These are phyloP conservation scores for Bidens hawaiensis DNA, from an alignment of 140 eudicot species.

Conservation along the genomic window DNA sequence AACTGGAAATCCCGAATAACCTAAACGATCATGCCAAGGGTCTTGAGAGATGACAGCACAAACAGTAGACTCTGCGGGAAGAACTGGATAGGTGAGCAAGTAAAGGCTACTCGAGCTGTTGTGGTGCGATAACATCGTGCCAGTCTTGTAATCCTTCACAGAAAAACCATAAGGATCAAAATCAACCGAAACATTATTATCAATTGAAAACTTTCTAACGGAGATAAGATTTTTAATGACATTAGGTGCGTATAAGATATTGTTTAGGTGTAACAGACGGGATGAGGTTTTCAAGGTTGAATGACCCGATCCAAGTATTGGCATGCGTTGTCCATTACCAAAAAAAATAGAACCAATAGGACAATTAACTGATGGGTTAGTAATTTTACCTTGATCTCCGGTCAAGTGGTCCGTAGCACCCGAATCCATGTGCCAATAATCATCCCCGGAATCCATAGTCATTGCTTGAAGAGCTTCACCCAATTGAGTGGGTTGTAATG, in stretches of 20 bases:
- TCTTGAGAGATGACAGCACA: not conserved
- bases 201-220: not conserved
- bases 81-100: not conserved
- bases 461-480: not conserved
- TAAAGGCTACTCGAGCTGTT: not conserved
- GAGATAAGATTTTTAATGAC: not conserved
- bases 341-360: not conserved
- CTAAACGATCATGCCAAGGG: not conserved
- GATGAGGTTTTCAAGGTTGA: not conserved
- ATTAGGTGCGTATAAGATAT: not conserved
- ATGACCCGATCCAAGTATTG: not conserved
- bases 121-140: not conserved
- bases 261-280: not conserved
- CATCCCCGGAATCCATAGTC: not conserved
- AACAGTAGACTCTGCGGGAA: not conserved
- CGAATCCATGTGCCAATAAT: slow-evolving; percentile 5
- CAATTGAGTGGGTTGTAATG: slow-evolving; percentile 2
- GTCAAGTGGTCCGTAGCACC: not conserved
- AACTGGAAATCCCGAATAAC: not conserved
- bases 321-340: not conserved
- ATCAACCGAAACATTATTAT: slow-evolving; percentile 2
- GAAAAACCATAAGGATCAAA: slow-evolving; percentile 11
- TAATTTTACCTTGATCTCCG: not conserved
- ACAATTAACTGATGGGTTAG: not conserved
- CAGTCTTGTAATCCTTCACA: slow-evolving; percentile 10